A percentile compares a stretch with the other conserved stretches of the same genome.
Conservation (phyloP, 768 basidiomycete genomes). For the Leccinum fibrillosum region DNA sequence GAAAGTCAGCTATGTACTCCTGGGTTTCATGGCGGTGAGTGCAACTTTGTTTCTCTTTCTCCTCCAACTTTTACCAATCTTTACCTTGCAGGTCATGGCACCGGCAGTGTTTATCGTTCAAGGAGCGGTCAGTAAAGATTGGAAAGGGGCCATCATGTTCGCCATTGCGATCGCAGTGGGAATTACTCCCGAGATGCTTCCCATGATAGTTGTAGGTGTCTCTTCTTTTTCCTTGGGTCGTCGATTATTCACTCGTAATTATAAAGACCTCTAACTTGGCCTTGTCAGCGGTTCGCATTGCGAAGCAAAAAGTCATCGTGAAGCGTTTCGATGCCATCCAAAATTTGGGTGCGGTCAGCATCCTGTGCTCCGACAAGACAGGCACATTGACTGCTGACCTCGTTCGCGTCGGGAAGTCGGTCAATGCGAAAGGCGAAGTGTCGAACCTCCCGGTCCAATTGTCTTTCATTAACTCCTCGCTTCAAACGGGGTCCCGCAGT, state of each 20-base stretch:
- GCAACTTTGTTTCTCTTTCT: neutral
- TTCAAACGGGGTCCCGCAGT: slow-evolving; percentile 36
- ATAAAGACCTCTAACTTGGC: slow-evolving; percentile 59
- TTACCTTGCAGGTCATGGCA: slow-evolving; percentile 25
- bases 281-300: slow-evolving; percentile 53
- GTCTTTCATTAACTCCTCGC: slow-evolving; percentile 31
- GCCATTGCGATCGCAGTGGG: slow-evolving; percentile 31
- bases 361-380: slow-evolving; percentile 63
- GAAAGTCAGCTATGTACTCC: slow-evolving; percentile 32
- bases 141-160: slow-evolving; percentile 31
- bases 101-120: slow-evolving; percentile 29
- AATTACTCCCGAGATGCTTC: slow-evolving; percentile 33
- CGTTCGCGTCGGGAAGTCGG: slow-evolving; percentile 36
- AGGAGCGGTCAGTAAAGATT: slow-evolving; percentile 31
- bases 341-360: slow-evolving; percentile 52
- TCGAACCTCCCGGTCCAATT: slow-evolving; percentile 26
- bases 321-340: slow-evolving; percentile 63
- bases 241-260: slow-evolving; percentile 26
- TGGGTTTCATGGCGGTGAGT: slow-evolving; percentile 31
- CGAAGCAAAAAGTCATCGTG: slow-evolving; percentile 57
- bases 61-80: neutral
- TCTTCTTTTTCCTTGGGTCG: neutral
- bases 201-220: slow-evolving; percentile 31
- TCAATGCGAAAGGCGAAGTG: slow-evolving; percentile 18
- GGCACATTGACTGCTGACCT: slow-evolving; percentile 50